Base-by-base conservation (phyloP, 2,329 filamentous ascomycete species). In the Monilinia vaccinii-corymbosi region DNA sequence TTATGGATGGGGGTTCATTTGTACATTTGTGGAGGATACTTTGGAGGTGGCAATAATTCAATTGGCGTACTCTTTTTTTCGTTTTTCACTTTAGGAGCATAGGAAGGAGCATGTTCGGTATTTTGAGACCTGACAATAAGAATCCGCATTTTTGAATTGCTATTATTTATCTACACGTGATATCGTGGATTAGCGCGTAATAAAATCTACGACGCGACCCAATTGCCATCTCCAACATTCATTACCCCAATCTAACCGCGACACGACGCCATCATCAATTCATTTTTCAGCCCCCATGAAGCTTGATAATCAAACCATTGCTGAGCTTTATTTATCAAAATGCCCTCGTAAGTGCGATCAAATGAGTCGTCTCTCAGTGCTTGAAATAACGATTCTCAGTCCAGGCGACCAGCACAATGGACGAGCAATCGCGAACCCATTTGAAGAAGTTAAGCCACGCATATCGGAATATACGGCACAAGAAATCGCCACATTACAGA, bases 401-500 rank as follows among this genome's bases (percentile, higher is more conserved):
- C 81, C 85, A 67, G 87, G 87, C 71, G 84, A 88, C 69, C 87
- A 90, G 73, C 84, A 87, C 73, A 60, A 65, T 38, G 66, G 66
- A 14, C 81, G 78, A 60, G 64, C 71, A 63, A 79, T 82, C 70
- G 73, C 76, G 69, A 97, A 97, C 71, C 92, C 92, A 9, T 99
- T 94, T 73, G 86, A 90, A 72, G 88, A 93, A 67, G 73, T 76
- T 2, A 81, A 80, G 70, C 83, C 81, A 53, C 83, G 83, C 46
- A 81, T 96, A 34, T 86, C 82, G 56, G 84, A 89, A 71, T 99
- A 90, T 77, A 96, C 91, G 0, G 91, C 92, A n/a, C 80, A 84
- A 67, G 87, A 99, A 72, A 93, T 97, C 61, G 91, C 91, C 25
- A 93, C 90, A 0, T 79, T 99, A 16, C 89, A 96, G 70, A 84